Evolutionary conservation across 768 basidiomycete genomes (phyloP), one percentile per base, ranked within the genome.

Genomic region (Gymnopilus dilepis): DNA sequence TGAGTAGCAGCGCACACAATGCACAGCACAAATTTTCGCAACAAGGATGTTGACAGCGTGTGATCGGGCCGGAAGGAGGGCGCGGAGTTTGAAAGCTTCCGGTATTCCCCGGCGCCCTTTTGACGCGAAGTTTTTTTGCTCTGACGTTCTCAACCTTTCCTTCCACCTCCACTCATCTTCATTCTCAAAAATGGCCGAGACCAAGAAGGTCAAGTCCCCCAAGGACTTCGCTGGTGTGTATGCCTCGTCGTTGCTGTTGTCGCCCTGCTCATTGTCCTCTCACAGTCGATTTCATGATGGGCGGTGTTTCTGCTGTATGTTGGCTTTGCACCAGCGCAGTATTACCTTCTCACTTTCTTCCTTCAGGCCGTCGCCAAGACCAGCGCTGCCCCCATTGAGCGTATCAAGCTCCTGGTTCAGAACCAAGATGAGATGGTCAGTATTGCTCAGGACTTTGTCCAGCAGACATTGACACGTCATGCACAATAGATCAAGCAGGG

Each of bases 381-480:
- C 68, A 92, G 92, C 67, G 97, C 97, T 70, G 97, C 97, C 66
- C 97, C 97, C 80, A 99, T 99, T 73, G 97, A 99, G 88, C 95
- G 97, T 75, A 97, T 99, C 81, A 99, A 99, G 85, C 89, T 99
- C 72, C 81, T 97, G 76, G 91, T 97, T 62, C 94, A 98, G 82
- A 98, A 97, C 83, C 97, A 99, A 88, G 97, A 96, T 87, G 97
- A 99, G 85, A 99, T 99, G 97, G 91, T 89, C n/a, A 3, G 80
- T 75, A 59, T 57, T 41, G 52, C 38, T 24, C 12, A 3, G 24
- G 40, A 56, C 28, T 43, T 21, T 5, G 53, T 47, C 62, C 52
- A 26, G 47, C 65, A 51, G 56, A 33, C 43, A 21, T 55, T 81
- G 72, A 80, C 77, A 78, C 73, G 71, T 74, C 74, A 75, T 64